Conservation (phyloP, 1,284 basidiomycete species). For the Malassezia caprae region DNA sequence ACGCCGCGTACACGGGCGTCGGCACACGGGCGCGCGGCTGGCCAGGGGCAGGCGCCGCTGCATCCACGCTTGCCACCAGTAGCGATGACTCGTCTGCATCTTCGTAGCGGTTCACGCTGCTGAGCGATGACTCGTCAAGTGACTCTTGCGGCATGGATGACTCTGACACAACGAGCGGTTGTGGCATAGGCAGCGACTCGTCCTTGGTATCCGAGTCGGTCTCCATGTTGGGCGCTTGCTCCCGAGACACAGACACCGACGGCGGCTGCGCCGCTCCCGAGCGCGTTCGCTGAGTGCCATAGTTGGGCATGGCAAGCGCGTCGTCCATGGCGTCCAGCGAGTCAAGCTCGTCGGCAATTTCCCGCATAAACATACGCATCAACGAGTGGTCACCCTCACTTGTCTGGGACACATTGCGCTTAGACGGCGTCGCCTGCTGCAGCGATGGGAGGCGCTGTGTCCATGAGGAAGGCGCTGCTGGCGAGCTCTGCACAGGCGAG, state of each 20-base stretch:
- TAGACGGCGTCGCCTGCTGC: background rate
- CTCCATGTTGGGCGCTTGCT: background rate
- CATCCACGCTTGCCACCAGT: slow-evolving; percentile 39
- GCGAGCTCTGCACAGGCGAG: background rate
- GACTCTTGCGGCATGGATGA: background rate
- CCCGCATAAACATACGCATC: slow-evolving; percentile 67
- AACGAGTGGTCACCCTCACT: slow-evolving; percentile 53
- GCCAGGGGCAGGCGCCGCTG: background rate
- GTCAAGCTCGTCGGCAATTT: slow-evolving; percentile 69
- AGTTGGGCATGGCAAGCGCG: background rate
- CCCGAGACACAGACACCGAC: background rate
- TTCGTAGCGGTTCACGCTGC: slow-evolving; percentile 47
- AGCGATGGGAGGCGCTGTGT: slow-evolving; percentile 11
- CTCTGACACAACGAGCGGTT: background rate
- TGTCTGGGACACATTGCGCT: background rate
- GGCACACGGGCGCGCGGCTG: background rate
- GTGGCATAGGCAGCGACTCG: background rate
- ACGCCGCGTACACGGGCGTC: slow-evolving; percentile 17
- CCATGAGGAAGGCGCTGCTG: slow-evolving; percentile 1
- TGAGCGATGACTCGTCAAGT: background rate
- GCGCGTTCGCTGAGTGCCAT: background rate
- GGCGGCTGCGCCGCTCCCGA: background rate
- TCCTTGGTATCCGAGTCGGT: background rate
- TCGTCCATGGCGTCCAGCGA: slow-evolving; percentile 51
- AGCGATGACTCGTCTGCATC: slow-evolving; percentile 54